These are phyloP conservation scores for Skeletonema potamos DNA, from an alignment of 108 stramenopile species.

Conservation along the genomic window DNA sequence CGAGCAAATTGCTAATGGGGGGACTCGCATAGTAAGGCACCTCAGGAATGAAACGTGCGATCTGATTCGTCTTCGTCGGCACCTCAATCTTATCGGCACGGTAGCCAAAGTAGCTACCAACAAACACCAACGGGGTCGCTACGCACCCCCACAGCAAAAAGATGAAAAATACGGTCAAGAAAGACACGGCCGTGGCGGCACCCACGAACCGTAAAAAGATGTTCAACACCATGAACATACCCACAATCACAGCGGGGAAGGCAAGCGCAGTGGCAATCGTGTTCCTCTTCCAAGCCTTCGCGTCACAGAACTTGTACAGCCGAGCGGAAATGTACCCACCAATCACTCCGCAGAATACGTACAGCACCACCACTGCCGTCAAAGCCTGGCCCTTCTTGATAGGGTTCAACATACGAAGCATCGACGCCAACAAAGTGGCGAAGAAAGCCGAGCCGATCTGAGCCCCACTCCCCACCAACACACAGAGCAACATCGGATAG, in stretches of 20 bases:
- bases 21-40: conserved; percentile 81
- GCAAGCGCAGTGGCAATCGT: conserved; percentile 84
- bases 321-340: conserved; percentile 90
- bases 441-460: conserved; percentile 90
- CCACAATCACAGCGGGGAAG: conserved; percentile 82
- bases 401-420: conserved; percentile 88
- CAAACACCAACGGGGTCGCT: conserved; percentile 94
- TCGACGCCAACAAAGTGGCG: conserved; percentile 74
- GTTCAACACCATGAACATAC: conserved; percentile 85
- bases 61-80: conserved; percentile 94
- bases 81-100: conserved; percentile 74
- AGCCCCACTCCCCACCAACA: conserved; percentile 91
- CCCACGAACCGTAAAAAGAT: conserved; percentile 81
- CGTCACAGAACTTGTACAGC: conserved; percentile 93
- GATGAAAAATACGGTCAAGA: conserved; percentile 86
- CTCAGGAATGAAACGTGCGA: conserved; percentile 91
- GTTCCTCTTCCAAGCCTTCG: conserved; percentile 79
- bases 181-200: conserved; percentile 92
- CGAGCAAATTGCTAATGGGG: conserved; percentile 72
- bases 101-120: conserved; percentile 95
- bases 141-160: conserved; percentile 90
- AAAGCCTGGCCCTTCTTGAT: conserved; percentile 95
- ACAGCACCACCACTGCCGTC: conserved; percentile 92
- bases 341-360: conserved; percentile 89
- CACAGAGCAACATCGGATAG: conserved; percentile 86